A percentile compares a stretch with the other conserved stretches of the same genome.
Conservation (phyloP, 192 early-diverging fungal genomes). For the Backusella psychrophila region DNA sequence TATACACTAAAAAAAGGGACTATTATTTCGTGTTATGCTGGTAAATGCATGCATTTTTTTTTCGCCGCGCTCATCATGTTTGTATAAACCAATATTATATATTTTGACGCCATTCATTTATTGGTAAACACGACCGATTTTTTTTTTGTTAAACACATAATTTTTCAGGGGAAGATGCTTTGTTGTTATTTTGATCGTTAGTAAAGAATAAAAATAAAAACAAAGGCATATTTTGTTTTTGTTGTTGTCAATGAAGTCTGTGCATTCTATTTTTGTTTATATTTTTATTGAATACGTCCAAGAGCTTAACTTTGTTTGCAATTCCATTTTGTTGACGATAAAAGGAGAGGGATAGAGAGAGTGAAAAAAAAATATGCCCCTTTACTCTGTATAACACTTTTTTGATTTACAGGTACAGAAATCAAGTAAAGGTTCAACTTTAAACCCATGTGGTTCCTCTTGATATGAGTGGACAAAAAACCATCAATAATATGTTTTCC, state of each 20-base stretch:
- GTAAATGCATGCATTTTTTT: conserved; percentile 1
- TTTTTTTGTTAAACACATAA: neutral
- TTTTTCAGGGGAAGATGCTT: neutral
- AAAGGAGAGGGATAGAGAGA: neutral
- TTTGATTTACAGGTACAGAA: neutral
- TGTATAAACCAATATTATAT: neutral
- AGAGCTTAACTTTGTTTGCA: neutral
- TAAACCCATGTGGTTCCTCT: neutral
- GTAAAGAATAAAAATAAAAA: neutral
- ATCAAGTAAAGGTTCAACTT: neutral
- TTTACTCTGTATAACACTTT: neutral
- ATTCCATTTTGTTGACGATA: neutral
- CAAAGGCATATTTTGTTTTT: neutral
- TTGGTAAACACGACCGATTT: neutral
- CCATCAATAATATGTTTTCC: neutral
- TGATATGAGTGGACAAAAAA: neutral
- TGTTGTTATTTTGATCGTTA: neutral
- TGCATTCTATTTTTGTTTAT: neutral
- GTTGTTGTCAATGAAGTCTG: neutral
- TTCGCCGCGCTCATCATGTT: neutral
- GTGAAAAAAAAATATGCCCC: neutral
- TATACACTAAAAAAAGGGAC: neutral
- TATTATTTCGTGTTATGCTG: neutral
- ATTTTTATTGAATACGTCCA: neutral
- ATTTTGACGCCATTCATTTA: conserved; percentile 2